These are phyloP conservation scores for Blyttiomyces sp. DNA, from an alignment of 371 early-diverging fungal genomes.

Conservation along the genomic window DNA sequence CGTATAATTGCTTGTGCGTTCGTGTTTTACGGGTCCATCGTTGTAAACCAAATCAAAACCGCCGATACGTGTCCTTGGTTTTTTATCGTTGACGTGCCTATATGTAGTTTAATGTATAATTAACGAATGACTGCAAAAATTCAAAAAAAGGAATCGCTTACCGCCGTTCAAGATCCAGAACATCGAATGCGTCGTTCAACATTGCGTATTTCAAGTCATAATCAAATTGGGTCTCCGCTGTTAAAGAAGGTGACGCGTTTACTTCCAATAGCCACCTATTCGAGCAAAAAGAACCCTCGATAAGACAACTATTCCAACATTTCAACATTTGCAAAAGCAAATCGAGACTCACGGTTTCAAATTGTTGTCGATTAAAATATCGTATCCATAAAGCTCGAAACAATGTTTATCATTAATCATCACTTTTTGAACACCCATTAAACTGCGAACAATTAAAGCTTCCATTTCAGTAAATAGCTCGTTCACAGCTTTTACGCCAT, in stretches of 20 bases:
- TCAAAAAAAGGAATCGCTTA: conserved; percentile 4
- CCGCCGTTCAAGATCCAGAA: conserved; percentile 50
- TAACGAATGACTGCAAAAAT: neutral
- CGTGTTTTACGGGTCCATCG: conserved; percentile 56
- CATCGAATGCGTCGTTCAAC: conserved; percentile 55
- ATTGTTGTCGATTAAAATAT: conserved; percentile 53
- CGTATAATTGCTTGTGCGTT: conserved; percentile 39
- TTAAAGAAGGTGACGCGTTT: conserved; percentile 55
- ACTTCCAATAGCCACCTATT: conserved; percentile 58
- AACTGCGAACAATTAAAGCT: conserved; percentile 48
- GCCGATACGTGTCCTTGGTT: conserved; percentile 43
- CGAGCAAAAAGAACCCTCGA: too few relatives aligned
- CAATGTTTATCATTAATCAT: conserved; percentile 64
- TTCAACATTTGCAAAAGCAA: neutral
- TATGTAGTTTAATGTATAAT: neutral
- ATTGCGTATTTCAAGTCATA: conserved; percentile 55
- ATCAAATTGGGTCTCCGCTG: conserved; percentile 58
- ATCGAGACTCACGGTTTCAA: conserved; percentile 47
- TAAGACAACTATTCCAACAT: conserved; percentile 1
- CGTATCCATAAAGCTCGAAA: conserved; percentile 61
- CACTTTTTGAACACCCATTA: conserved; percentile 55
- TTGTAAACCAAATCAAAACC: conserved; percentile 59
- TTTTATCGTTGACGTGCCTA: conserved; percentile 19
- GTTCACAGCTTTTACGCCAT: conserved; percentile 37
- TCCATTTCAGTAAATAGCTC: conserved; percentile 57